Base-by-base conservation (phyloP, 495 filamentous ascomycete genomes). In the Aspergillus coremiiformis region DNA sequence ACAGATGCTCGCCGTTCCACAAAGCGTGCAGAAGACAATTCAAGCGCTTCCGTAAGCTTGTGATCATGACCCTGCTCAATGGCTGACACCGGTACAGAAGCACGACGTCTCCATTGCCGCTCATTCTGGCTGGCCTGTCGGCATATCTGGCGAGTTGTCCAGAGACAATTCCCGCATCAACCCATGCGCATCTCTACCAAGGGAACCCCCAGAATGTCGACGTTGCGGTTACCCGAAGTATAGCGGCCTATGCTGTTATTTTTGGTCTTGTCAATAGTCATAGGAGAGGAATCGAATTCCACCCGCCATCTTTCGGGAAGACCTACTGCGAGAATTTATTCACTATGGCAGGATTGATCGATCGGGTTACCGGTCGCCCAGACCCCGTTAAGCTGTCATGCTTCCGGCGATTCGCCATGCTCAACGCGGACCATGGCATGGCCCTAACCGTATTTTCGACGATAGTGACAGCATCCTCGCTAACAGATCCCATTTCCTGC, bases 391-490 rank as follows among this genome's bases (percentile, higher is more conserved):
- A 60, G 8, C 22, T 70, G 4, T 61, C 61, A 14, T 66, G 59
- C 42, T 71, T 68, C 47, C 64, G 66, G 10, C 66, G 62, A 14
- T 66, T 70, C n/a, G 54, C 57, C 7, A 61, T 64, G 42, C 60
- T 71, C 15, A 66, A 66, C 33, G 57, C 65, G 1, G 68, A 74
- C 35, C 66, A 70, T 26, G 68, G 67, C 9, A 66, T 71, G 59
- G 67, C 66, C 0, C 35, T 66, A 0, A 58, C 62, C 2, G 66
- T 66, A 1, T 71, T 70, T 29, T 64, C 66, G 0, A 45, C 67
- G 6, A 44, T 74, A 1, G 64, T 63, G 2, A 67, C 66, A 8
- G 61, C 65, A 0, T 71, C 71, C 0, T 63, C 68, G 0, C 47
- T 71, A 5, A 58, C 71, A 0, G 71, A 71, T 22, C 69, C 71